phyloP scores from a whole-genome alignment of 441 rosid species.

The Erodium trifolium region DNA sequence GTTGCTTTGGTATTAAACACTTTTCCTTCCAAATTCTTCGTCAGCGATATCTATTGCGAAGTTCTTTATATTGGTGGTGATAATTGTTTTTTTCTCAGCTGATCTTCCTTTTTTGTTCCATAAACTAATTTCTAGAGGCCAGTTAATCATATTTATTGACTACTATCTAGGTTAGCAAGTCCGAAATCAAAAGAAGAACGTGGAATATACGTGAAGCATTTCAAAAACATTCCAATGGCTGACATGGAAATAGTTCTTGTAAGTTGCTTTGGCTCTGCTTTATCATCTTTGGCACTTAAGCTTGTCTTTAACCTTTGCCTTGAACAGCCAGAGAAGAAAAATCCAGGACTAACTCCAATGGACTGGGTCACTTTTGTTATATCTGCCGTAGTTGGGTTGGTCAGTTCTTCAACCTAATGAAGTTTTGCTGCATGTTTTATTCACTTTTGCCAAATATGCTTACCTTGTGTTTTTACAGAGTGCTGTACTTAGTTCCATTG shows the following conservation, averaged over 20 bases:
- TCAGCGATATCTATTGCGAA: neutral
- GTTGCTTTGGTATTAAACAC: no score
- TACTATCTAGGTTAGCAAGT: constrained; percentile 32
- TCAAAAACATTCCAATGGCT: constrained; percentile 59
- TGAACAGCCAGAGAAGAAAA: constrained; percentile 53
- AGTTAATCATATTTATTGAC: neutral
- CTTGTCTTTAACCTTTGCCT: neutral
- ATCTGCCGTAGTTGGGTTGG: constrained; percentile 56
- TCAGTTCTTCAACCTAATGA: constrained; percentile 21
- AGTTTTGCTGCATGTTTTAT: neutral
- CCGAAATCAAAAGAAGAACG: constrained; percentile 31
- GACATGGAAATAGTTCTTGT: constrained; percentile 63
- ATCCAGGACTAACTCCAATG: constrained; percentile 56
- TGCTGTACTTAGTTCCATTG: constrained; percentile 42
- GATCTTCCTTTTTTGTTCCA: neutral
- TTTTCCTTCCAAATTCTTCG: neutral
- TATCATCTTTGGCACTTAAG: neutral
- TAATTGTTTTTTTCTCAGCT: neutral
- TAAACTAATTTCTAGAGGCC: neutral
- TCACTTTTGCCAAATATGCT: neutral
- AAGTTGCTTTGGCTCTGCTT: constrained; percentile 18
- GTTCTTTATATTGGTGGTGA: neutral
- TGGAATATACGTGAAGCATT: constrained; percentile 49
- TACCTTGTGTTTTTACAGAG: constrained; percentile 22
- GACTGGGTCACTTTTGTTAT: constrained; percentile 62